Conservation (phyloP, 78 protist species). For the Speleostelium caveatum region DNA sequence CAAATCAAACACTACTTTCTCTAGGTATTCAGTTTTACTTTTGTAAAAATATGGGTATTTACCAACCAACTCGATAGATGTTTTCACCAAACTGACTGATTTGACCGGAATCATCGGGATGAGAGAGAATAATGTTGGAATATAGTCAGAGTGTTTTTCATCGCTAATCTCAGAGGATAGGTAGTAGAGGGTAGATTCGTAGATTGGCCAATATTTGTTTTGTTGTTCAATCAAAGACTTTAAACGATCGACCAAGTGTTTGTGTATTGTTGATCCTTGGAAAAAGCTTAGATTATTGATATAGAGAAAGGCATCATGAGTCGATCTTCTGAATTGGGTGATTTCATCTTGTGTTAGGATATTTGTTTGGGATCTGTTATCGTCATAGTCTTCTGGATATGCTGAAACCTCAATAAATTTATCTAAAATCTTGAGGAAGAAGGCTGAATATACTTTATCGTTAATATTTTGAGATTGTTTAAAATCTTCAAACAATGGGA, state of each 20-base stretch:
- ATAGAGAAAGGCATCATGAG: not conserved
- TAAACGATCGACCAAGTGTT: conserved; percentile 18
- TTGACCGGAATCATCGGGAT: conserved; percentile 50
- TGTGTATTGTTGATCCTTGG: not conserved
- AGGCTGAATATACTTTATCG: not conserved
- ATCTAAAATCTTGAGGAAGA: conserved; percentile 15
- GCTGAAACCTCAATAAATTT: conserved; percentile 2
- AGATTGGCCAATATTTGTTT: conserved; percentile 5
- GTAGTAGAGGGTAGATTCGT: conserved; percentile 43
- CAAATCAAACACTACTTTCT: conserved; percentile 40
- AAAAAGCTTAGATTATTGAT: not conserved
- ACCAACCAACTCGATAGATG: conserved; percentile 38
- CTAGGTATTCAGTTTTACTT: conserved; percentile 1
- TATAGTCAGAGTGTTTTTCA: not conserved
- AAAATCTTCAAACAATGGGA: conserved; percentile 44
- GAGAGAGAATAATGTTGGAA: conserved; percentile 23
- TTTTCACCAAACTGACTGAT: conserved; percentile 6
- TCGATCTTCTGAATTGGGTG: not conserved
- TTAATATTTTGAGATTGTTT: too few relatives aligned
- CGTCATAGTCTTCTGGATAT: conserved; percentile 2
- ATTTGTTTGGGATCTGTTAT: not conserved
- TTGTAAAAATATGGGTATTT: conserved; percentile 31
- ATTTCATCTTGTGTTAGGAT: conserved; percentile 11
- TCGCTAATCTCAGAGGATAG: conserved; percentile 6
- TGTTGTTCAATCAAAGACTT: not conserved